Evolutionary conservation across 345 rosid species (phyloP).

Genomic region (Populus alba): DNA sequence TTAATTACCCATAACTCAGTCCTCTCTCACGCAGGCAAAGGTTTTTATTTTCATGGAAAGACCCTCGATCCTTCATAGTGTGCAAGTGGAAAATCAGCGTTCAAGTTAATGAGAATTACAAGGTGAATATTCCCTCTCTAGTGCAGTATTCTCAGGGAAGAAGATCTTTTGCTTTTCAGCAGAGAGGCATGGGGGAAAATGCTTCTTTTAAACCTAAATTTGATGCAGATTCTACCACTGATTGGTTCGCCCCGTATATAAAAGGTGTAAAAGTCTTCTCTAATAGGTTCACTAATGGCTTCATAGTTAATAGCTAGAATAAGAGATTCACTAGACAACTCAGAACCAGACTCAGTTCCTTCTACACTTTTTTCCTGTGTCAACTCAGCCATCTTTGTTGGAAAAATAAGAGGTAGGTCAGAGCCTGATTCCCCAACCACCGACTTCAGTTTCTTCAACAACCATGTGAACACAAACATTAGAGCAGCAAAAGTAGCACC

Average conservation of each 20-base stretch:
- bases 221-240: no score
- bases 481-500: slow-evolving; percentile 22
- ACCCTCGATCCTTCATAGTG: slow-evolving; percentile 25
- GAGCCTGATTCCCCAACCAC: slow-evolving; percentile 30
- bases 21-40: no score
- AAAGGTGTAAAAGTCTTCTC: no score
- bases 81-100: slow-evolving; percentile 16
- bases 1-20: no score
- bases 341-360: slow-evolving; percentile 25
- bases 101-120: background rate
- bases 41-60: no score
- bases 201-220: no score
- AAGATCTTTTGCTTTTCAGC: slow-evolving; percentile 37
- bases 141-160: slow-evolving; percentile 38
- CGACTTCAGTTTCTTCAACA: slow-evolving; percentile 30
- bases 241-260: no score
- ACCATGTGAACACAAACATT: slow-evolving; percentile 10
- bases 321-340: no score
- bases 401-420: slow-evolving; percentile 36
- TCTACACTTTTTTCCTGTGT: slow-evolving; percentile 22
- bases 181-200: slow-evolving; percentile 37
- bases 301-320: no score
- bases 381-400: slow-evolving; percentile 27
- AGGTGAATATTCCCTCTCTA: slow-evolving; percentile 29
- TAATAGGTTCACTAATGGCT: no score